Evolutionary conservation across 805 yeast species (phyloP).

Genomic region (Yarrowia alimentaria): DNA sequence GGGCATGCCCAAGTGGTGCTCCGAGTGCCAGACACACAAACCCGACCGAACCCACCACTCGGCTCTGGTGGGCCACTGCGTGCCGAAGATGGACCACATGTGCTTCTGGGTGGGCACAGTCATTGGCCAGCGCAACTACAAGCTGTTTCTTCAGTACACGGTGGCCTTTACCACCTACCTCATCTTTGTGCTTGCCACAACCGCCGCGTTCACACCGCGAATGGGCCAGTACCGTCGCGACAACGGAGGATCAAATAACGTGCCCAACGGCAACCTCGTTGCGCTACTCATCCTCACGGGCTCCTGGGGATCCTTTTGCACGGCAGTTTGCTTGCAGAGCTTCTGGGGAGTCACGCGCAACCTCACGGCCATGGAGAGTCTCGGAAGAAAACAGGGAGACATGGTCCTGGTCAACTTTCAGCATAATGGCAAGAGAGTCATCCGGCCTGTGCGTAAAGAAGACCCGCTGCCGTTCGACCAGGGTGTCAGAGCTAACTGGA

Average conservation of each 20-base stretch:
- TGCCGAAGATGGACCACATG: slow-evolving; percentile 77
- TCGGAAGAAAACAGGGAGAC: slow-evolving; percentile 42
- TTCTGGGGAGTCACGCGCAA: slow-evolving; percentile 48
- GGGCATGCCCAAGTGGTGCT: slow-evolving; percentile 79
- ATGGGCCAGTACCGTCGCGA: slow-evolving; percentile 34
- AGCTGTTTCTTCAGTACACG: slow-evolving; percentile 55
- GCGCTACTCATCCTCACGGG: slow-evolving; percentile 48
- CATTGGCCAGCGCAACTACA: slow-evolving; percentile 67
- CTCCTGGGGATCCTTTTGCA: slow-evolving; percentile 48
- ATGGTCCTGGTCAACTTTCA: slow-evolving; percentile 42
- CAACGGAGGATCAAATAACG: not conserved
- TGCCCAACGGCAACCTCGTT: slow-evolving; percentile 49
- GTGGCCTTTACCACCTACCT: slow-evolving; percentile 40
- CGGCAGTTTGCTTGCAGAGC: slow-evolving; percentile 47
- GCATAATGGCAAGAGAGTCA: slow-evolving; percentile 45
- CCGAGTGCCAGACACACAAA: slow-evolving; percentile 62
- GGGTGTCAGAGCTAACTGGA: slow-evolving; percentile 36
- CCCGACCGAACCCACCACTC: slow-evolving; percentile 72
- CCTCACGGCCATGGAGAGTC: slow-evolving; percentile 59
- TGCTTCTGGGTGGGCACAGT: slow-evolving; percentile 75
- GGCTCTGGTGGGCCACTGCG: slow-evolving; percentile 52
- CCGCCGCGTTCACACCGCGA: slow-evolving; percentile 40
- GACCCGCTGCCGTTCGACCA: slow-evolving; percentile 36
- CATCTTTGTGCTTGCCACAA: slow-evolving; percentile 45
- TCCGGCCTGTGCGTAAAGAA: slow-evolving; percentile 44